A percentile compares a stretch with the other conserved stretches of the same genome.
Conservation (phyloP, 2,329 filamentous ascomycete genomes). For the Diaporthe citriasiana region DNA sequence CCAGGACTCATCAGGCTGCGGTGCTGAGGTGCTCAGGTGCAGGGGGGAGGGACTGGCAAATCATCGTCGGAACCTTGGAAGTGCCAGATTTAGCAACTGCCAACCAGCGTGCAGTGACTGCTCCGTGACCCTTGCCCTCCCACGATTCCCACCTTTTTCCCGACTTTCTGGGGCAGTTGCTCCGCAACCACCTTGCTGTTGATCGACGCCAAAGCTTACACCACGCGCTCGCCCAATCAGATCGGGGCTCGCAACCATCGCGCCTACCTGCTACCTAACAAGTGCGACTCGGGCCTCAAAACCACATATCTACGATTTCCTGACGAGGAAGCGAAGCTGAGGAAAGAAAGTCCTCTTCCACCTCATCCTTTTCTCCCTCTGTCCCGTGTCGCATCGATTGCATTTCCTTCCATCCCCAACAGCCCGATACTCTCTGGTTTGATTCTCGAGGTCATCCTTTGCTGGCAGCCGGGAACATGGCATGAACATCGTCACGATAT, state of each 20-base stretch:
- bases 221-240: slow-evolving; percentile 11
- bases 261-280: slow-evolving; percentile 25
- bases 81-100: slow-evolving; percentile 25
- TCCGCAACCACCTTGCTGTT: slow-evolving; percentile 19
- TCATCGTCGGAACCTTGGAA: background rate
- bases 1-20: too few species aligned
- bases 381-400: background rate
- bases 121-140: slow-evolving; percentile 7
- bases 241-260: background rate
- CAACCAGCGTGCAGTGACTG: slow-evolving; percentile 7
- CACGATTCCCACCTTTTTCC: background rate
- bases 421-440: background rate
- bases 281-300: slow-evolving; percentile 30
- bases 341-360: slow-evolving; percentile 2
- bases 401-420: background rate
- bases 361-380: slow-evolving; percentile 19
- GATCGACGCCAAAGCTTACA: slow-evolving; percentile 19
- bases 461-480: slow-evolving; percentile 21
- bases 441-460: background rate
- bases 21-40: background rate
- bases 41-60: background rate
- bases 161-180: slow-evolving; percentile 31
- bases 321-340: background rate
- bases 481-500: slow-evolving; percentile 35
- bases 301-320: slow-evolving; percentile 30